Percentiles rank a stretch among this genome's conserved stretches.
Evolutionary conservation across 2,329 filamentous ascomycete genomes (phyloP).

Genomic region (Aspergillus terreus): DNA sequence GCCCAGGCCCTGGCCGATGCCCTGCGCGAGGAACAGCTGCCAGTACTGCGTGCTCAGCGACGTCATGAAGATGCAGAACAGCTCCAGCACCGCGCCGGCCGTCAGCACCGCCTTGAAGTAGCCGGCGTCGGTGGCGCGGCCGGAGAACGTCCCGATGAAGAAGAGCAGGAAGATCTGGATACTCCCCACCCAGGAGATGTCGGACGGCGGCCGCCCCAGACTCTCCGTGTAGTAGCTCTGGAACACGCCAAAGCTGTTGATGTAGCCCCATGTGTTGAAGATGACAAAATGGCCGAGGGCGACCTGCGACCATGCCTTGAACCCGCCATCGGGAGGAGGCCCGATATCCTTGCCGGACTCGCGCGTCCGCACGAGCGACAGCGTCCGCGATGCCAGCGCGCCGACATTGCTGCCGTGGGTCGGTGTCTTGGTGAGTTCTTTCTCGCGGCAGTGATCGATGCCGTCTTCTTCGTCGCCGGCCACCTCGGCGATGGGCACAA

Average conservation of each 20-base stretch:
- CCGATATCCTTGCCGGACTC: constrained; percentile 35
- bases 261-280: constrained; percentile 56
- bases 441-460: constrained; percentile 7
- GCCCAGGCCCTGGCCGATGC: constrained; percentile 56
- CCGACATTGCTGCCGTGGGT: constrained; percentile 26
- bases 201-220: constrained; percentile 41
- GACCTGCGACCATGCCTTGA: constrained; percentile 55
- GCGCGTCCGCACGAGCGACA: constrained; percentile 36
- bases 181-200: constrained; percentile 52
- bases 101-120: constrained; percentile 46
- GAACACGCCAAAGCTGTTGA: constrained; percentile 55
- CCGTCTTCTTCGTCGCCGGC: constrained; percentile 19
- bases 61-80: constrained; percentile 52
- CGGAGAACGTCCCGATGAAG: constrained; percentile 49
- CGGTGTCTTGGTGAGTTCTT: constrained; percentile 18
- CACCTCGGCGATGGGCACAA: constrained; percentile 4
- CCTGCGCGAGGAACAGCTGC: constrained; percentile 51
- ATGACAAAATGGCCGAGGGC: constrained; percentile 51
- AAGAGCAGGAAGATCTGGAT: constrained; percentile 52
- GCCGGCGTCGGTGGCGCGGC: constrained; percentile 51
- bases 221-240: constrained; percentile 50
- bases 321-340: constrained; percentile 49
- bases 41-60: constrained; percentile 47
- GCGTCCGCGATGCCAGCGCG: constrained; percentile 23
- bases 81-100: constrained; percentile 41